A percentile compares a stretch with the other conserved stretches of the same genome.
phyloP scores from a whole-genome alignment of 2,329 filamentous ascomycete genomes.

The Cladorrhinum sp. region DNA sequence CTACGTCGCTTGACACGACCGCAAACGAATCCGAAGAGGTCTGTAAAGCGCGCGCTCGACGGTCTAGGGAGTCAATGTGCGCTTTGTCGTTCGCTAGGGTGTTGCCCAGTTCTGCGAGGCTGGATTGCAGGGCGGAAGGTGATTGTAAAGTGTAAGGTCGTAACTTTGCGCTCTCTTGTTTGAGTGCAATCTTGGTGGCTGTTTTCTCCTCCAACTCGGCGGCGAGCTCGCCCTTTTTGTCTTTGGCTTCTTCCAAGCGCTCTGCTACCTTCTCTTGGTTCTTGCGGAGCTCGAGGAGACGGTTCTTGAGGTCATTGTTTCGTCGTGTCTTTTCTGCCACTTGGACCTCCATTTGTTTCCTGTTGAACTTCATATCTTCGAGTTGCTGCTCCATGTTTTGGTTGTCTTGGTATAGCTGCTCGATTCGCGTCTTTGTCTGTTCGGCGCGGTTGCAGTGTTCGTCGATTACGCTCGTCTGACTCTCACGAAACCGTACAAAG shows the following conservation, averaged over 20 bases:
- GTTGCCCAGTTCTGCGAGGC: constrained; percentile 76
- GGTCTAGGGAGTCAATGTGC: constrained; percentile 84
- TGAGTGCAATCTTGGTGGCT: constrained; percentile 64
- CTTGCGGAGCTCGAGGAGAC: constrained; percentile 73
- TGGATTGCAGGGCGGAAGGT: constrained; percentile 76
- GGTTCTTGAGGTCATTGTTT: constrained; percentile 83
- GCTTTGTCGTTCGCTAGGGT: constrained; percentile 74
- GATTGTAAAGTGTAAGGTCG: constrained; percentile 90
- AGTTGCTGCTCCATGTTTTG: constrained; percentile 79
- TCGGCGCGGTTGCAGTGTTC: constrained; percentile 91
- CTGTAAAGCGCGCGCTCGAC: constrained; percentile 82
- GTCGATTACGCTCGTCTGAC: constrained; percentile 84
- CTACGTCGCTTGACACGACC: constrained; percentile 80
- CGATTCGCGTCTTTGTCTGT: constrained; percentile 80
- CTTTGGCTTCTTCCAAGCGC: constrained; percentile 77
- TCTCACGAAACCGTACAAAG: constrained; percentile 95
- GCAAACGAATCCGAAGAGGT: constrained; percentile 88
- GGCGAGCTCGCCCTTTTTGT: constrained; percentile 74
- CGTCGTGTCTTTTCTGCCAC: constrained; percentile 80
- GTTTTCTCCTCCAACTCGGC: constrained; percentile 69
- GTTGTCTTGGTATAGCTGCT: constrained; percentile 80
- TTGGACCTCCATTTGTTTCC: constrained; percentile 75
- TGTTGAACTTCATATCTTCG: constrained; percentile 75
- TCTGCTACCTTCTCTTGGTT: constrained; percentile 81
- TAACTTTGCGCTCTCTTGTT: constrained; percentile 84